These are phyloP conservation scores for Lentinula guzmanii DNA, from an alignment of 768 basidiomycete genomes.

Conservation along the genomic window DNA sequence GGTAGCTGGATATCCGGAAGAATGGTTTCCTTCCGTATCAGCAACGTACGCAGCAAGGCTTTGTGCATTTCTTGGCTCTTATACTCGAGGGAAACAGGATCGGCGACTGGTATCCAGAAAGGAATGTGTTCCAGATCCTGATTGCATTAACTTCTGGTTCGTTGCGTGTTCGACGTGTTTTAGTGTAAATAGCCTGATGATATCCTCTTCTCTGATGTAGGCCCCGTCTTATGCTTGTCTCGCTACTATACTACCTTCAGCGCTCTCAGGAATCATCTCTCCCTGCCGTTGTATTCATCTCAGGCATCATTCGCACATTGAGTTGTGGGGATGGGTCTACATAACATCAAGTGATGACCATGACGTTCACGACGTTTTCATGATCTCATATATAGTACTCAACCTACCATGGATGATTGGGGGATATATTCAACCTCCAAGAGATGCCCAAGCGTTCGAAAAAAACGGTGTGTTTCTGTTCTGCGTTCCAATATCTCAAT, in stretches of 20 bases:
- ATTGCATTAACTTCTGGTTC: slow-evolving; percentile 79
- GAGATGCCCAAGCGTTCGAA: slow-evolving; percentile 30
- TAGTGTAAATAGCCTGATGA: neutral
- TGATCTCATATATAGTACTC: slow-evolving; percentile 81
- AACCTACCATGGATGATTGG: slow-evolving; percentile 90
- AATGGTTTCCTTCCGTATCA: slow-evolving; percentile 90
- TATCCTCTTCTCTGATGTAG: slow-evolving; percentile 22
- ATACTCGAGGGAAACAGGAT: slow-evolving; percentile 41
- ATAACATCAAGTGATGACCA: slow-evolving; percentile 83
- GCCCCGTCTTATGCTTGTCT: slow-evolving; percentile 67
- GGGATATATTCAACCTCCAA: slow-evolving; percentile 48
- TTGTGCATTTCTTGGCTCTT: neutral
- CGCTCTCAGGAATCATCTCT: slow-evolving; percentile 34
- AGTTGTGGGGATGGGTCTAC: slow-evolving; percentile 92
- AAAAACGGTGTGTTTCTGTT: slow-evolving; percentile 40
- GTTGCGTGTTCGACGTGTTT: slow-evolving; percentile 8
- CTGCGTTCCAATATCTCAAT: neutral
- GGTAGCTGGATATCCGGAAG: slow-evolving; percentile 76
- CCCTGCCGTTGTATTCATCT: slow-evolving; percentile 47
- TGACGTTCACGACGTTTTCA: slow-evolving; percentile 78
- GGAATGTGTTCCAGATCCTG: slow-evolving; percentile 79
- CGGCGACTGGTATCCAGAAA: slow-evolving; percentile 87
- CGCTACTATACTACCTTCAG: slow-evolving; percentile 57
- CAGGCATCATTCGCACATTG: slow-evolving; percentile 68
- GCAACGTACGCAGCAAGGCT: slow-evolving; percentile 50